These are phyloP conservation scores for Kregervanrija pseudodelftensis DNA, from an alignment of 805 yeast species.

Conservation along the genomic window DNA sequence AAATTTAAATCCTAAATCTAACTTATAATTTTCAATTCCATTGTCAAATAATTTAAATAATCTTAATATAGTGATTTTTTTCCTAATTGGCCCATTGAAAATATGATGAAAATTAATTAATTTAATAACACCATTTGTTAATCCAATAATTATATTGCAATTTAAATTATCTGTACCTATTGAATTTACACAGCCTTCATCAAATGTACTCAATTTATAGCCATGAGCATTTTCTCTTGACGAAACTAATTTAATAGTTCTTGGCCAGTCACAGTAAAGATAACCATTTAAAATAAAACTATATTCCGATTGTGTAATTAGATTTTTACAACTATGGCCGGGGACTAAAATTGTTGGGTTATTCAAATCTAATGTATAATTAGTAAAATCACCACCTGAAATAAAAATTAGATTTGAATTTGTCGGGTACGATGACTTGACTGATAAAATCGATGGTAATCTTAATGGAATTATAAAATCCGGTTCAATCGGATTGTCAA, in stretches of 20 bases:
- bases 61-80: conserved; percentile 11
- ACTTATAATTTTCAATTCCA: conserved; percentile 12
- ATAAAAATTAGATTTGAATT: conserved; percentile 11
- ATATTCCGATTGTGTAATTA: conserved; percentile 11
- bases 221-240: too few species aligned
- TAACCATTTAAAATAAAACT: conserved; percentile 19
- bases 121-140: conserved; percentile 15
- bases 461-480: conserved; percentile 19
- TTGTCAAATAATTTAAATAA: conserved; percentile 18
- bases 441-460: conserved; percentile 15
- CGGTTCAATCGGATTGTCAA: conserved; percentile 13
- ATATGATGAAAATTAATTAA: conserved; percentile 10
- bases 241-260: conserved; percentile 7
- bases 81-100: conserved; percentile 6
- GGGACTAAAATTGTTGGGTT: conserved; percentile 12
- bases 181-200: too few species aligned
- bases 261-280: conserved; percentile 13
- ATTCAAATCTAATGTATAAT: conserved; percentile 17
- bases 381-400: conserved; percentile 13
- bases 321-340: conserved; percentile 8
- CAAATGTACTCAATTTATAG: too few species aligned
- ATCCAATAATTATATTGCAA: conserved; percentile 6
- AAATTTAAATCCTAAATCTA: conserved; percentile 16
- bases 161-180: too few species aligned
- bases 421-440: conserved; percentile 7